phyloP scores from a whole-genome alignment of 78 protist species.

The Planoprotostelium fungivorum region DNA sequence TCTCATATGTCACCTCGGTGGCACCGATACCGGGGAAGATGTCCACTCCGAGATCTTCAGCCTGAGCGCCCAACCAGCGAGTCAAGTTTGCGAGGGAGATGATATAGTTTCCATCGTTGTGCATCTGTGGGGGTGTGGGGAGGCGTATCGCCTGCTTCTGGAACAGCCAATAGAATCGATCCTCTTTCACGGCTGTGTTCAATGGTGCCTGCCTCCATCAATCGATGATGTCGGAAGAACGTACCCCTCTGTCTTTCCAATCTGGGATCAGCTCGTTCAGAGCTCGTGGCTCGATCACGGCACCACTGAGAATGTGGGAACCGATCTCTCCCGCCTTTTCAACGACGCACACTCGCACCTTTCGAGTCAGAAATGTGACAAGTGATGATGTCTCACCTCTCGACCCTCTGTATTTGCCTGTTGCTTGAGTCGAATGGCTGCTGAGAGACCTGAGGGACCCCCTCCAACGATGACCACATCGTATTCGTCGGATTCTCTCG shows the following conservation, averaged over 20 bases:
- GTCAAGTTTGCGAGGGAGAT: slow-evolving; percentile 72
- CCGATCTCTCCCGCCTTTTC: slow-evolving; percentile 92
- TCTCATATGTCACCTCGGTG: slow-evolving; percentile 40
- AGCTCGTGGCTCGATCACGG: slow-evolving; percentile 90
- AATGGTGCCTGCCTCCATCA: slow-evolving; percentile 69
- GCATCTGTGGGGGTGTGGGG: slow-evolving; percentile 60
- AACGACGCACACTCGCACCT: slow-evolving; percentile 74
- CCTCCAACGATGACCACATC: slow-evolving; percentile 95
- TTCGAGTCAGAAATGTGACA: background rate
- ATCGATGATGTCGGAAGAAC: background rate
- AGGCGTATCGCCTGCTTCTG: slow-evolving; percentile 14
- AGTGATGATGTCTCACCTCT: slow-evolving; percentile 4
- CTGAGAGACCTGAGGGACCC: slow-evolving; percentile 98
- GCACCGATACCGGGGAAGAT: slow-evolving; percentile 88
- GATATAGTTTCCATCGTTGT: slow-evolving; percentile 95
- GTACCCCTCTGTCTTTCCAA: slow-evolving; percentile 83
- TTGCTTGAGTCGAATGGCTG: slow-evolving; percentile 96
- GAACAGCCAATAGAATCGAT: slow-evolving; percentile 64
- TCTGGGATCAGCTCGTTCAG: slow-evolving; percentile 92
- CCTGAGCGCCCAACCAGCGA: slow-evolving; percentile 85
- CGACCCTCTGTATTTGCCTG: slow-evolving; percentile 37
- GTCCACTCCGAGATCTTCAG: slow-evolving; percentile 94
- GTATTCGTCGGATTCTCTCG: slow-evolving; percentile 48
- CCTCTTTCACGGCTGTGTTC: slow-evolving; percentile 72
- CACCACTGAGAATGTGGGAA: slow-evolving; percentile 92